These are phyloP conservation scores for Rhododendron simsii DNA, from an alignment of 148 eudicot species.

Conservation along the genomic window DNA sequence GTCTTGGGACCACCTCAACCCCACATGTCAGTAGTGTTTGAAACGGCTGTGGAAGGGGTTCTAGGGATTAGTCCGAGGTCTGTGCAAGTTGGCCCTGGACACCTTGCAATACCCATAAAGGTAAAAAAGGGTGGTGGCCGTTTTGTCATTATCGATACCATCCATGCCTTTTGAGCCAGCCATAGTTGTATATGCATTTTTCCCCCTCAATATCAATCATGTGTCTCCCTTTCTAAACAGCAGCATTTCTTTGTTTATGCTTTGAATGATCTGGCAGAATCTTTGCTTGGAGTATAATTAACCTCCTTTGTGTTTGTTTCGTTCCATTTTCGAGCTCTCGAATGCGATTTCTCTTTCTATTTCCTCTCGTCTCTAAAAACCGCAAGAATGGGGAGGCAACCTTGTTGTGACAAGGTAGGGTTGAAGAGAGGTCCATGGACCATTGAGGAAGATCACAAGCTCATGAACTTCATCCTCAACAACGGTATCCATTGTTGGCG, in stretches of 20 bases:
- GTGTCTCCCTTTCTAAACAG: conserved; percentile 17
- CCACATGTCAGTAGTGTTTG: too few relatives aligned
- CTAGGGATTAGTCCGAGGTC: neutral
- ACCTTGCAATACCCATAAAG: neutral
- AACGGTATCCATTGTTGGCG: conserved; percentile 77
- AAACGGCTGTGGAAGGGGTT: neutral
- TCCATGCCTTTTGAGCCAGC: conserved; percentile 16
- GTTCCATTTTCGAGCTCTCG: neutral
- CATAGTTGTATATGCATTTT: neutral
- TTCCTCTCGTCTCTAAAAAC: neutral
- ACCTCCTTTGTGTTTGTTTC: neutral
- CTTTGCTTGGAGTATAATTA: conserved; percentile 36
- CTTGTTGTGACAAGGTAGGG: conserved; percentile 73
- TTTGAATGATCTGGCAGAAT: conserved; percentile 45
- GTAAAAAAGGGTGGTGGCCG: neutral
- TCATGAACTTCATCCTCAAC: conserved; percentile 52
- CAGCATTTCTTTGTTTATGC: conserved; percentile 17
- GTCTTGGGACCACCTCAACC: neutral
- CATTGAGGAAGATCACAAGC: conserved; percentile 73
- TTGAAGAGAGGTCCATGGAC: conserved; percentile 89
- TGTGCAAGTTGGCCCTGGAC: neutral
- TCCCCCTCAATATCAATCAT: conserved; percentile 15
- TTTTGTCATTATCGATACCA: neutral
- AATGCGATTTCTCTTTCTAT: too few relatives aligned
- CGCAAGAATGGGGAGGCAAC: conserved; percentile 63